A percentile compares a stretch with the other conserved stretches of the same genome.
Evolutionary conservation across 768 basidiomycete genomes (phyloP).

Genomic region (Lactifluus volemus): DNA sequence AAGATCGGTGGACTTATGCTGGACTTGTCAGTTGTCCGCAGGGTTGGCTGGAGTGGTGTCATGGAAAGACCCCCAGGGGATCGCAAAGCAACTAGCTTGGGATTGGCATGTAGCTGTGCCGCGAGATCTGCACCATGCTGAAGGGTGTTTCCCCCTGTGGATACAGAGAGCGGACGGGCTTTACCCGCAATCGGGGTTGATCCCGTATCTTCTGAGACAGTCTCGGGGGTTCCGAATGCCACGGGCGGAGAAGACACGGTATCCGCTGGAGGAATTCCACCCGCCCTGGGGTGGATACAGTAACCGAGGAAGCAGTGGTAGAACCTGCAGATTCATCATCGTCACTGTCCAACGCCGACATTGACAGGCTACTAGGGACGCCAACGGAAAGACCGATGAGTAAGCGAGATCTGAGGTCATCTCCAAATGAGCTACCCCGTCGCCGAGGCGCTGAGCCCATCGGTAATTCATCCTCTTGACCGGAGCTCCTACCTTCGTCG

Average conservation of each 20-base stretch:
- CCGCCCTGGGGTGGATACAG: neutral
- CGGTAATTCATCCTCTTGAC: constrained; percentile 19
- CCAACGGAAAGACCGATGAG: constrained; percentile 2
- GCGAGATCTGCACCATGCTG: constrained; percentile 33
- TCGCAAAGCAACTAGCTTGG: constrained; percentile 43
- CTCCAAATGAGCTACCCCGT: constrained; percentile 8
- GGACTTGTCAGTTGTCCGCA: constrained; percentile 15
- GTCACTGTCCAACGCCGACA: constrained; percentile 47
- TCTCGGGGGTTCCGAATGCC: neutral
- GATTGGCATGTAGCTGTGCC: constrained; percentile 36
- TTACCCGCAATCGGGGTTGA: neutral
- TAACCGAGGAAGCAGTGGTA: neutral
- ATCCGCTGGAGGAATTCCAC: neutral
- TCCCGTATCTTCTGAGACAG: neutral
- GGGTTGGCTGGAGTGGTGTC: constrained; percentile 18
- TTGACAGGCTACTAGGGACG: constrained; percentile 35
- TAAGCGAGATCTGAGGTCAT: constrained; percentile 7
- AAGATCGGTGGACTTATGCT: constrained; percentile 53
- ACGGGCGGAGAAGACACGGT: constrained; percentile 5
- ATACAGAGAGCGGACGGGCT: neutral
- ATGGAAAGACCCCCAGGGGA: constrained; percentile 22
- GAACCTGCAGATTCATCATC: constrained; percentile 29
- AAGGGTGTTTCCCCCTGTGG: constrained; percentile 20
- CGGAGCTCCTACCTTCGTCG: constrained; percentile 16
- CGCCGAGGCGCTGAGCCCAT: neutral